Base-by-base conservation (phyloP, 768 basidiomycete genomes). In the Hemileccinum impolitum region DNA sequence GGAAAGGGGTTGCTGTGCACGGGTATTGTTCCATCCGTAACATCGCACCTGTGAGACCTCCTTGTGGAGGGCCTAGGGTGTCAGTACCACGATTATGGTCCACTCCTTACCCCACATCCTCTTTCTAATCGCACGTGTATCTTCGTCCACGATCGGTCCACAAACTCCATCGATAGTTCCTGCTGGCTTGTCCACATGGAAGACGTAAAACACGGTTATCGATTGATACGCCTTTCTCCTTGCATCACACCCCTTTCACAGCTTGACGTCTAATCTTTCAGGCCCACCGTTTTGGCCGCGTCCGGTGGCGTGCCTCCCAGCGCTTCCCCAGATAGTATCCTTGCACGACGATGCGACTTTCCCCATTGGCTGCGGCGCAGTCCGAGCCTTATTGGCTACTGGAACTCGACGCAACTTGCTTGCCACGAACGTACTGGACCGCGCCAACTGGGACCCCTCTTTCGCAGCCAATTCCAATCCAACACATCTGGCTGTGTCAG, bases 91-190 rank as follows among this genome's bases (percentile, higher is more conserved):
- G 14, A 26, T 23, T 26, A 40, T 41, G 10, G 26, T 41, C 26
- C 40, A n/a, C 40, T 28, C 23, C 23, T 23, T 23, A 23, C 23
- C 23, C 23, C 23, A 23, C 41, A 50, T 61, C 44, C 42, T 48
- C 52, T 45, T 42, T 19, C 3, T 15, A 18, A 5, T 18, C 39
- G 5, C 36, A 48, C 49, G 31, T 47, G 17, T 49, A 44, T 47
- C 21, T 34, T n/a, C 10, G 13, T 43, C 41, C 44, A 47, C 37
- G 36, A 58, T 62, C 43, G 46, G 46, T 28, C 28, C 17, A 32
- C 25, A 23, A 50, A 21, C 54, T 48, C 38, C 51, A 63, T 64
- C 62, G 62, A 62, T 63, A 46, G 50, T 50, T 36, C 37, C 39
- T 34, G 11, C 18, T 8, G 47, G n/a, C 28, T 19, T 25, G 23